Conservation (phyloP, 306 rosid species). For the Fragaria nilgerrensis region DNA sequence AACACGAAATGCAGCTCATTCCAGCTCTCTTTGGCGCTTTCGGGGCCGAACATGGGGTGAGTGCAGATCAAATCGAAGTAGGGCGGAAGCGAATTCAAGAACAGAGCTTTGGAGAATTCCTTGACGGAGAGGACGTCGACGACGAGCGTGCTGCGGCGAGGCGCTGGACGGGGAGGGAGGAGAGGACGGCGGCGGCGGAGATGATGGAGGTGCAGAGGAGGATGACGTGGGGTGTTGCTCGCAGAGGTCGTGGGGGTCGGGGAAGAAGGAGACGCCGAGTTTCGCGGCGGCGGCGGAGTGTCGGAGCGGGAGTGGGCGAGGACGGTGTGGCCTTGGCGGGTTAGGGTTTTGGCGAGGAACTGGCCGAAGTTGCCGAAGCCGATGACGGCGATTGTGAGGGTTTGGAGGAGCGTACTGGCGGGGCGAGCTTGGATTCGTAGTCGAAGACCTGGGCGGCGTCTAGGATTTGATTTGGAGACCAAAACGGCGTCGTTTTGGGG, state of each 20-base stretch:
- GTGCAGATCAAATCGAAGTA: conserved; percentile 65
- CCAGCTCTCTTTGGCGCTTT: conserved; percentile 55
- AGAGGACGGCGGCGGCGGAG: conserved; percentile 51
- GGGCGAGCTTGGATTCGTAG: conserved; percentile 60
- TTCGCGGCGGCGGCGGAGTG: conserved; percentile 37
- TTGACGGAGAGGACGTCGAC: conserved; percentile 83
- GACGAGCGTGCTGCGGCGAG: conserved; percentile 67
- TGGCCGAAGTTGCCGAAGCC: conserved; percentile 87
- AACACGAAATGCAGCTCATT: conserved; percentile 45
- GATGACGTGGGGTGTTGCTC: conserved; percentile 76
- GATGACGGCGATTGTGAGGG: conserved; percentile 60
- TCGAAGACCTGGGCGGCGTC: conserved; percentile 76
- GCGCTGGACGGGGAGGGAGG: conserved; percentile 60
- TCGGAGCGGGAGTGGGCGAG: conserved; percentile 73
- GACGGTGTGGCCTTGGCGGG: conserved; percentile 71
- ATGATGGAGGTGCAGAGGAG: conserved; percentile 68
- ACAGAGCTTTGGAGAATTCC: conserved; percentile 57
- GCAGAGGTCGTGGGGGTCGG: conserved; percentile 63
- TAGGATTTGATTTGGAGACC: conserved; percentile 40
- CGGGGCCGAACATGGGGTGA: conserved; percentile 92
- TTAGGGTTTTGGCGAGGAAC: conserved; percentile 62
- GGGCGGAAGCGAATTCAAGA: conserved; percentile 42
- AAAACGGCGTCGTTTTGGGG: conserved; percentile 12
- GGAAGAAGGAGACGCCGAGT: conserved; percentile 56
- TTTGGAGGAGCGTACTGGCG: conserved; percentile 40